Conservation (phyloP, 1,139 yeast species). For the Debaryomyces udenii region DNA sequence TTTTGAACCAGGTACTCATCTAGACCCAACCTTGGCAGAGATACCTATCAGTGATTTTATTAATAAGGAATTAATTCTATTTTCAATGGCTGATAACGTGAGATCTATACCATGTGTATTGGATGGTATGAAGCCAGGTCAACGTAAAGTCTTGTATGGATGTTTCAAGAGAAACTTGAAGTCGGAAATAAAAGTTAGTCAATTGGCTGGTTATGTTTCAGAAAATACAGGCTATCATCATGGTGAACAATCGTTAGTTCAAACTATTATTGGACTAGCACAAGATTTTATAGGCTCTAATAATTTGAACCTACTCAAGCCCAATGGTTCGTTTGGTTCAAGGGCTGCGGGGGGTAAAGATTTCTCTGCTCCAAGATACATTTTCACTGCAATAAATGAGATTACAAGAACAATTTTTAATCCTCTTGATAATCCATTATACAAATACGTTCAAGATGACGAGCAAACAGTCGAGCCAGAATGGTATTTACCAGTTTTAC, state of each 20-base stretch:
- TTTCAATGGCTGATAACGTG: conserved; percentile 95
- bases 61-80: conserved; percentile 90
- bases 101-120: conserved; percentile 93
- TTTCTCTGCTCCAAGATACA: conserved; percentile 98
- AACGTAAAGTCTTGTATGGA: conserved; percentile 88
- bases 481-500: conserved; percentile 91
- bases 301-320: conserved; percentile 80
- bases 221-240: conserved; percentile 95
- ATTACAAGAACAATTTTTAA: conserved; percentile 78
- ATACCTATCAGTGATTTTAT: conserved; percentile 95
- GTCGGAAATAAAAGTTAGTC: conserved; percentile 86
- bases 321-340: conserved; percentile 97
- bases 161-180: conserved; percentile 81
- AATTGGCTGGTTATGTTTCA: conserved; percentile 85
- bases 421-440: conserved; percentile 77
- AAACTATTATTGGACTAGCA: conserved; percentile 90
- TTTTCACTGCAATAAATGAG: conserved; percentile 80
- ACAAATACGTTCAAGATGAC: conserved; percentile 86
- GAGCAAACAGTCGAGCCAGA: conserved; percentile 95
- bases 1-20: conserved; percentile 86
- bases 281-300: conserved; percentile 95
- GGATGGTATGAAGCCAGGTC: conserved; percentile 98
- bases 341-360: conserved; percentile 98
- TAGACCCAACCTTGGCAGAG: conserved; percentile 75
- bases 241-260: conserved; percentile 87